These are phyloP conservation scores for Tubosaeta sp. DNA, from an alignment of 768 basidiomycete species.

Conservation along the genomic window DNA sequence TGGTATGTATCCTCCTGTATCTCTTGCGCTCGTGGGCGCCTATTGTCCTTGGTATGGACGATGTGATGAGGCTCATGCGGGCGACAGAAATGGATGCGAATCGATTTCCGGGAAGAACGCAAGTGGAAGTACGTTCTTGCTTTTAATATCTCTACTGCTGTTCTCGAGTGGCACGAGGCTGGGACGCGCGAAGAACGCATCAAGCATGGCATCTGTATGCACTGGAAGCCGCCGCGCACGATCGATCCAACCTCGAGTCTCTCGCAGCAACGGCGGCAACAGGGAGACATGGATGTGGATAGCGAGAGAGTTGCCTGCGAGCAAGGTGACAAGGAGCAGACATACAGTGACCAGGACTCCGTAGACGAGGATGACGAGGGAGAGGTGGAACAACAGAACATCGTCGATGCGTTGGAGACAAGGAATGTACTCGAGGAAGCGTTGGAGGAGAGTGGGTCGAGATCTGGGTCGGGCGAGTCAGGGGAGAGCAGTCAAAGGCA, in stretches of 20 bases:
- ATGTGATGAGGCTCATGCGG: slow-evolving; percentile 7
- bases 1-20: slow-evolving; percentile 50
- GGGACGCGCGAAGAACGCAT: slow-evolving; percentile 60
- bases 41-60: not conserved
- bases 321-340: slow-evolving; percentile 21
- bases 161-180: slow-evolving; percentile 85
- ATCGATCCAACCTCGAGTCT: slow-evolving; percentile 17
- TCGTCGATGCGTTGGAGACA: slow-evolving; percentile 60
- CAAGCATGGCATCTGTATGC: slow-evolving; percentile 60
- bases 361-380: slow-evolving; percentile 58
- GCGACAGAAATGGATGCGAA: slow-evolving; percentile 90
- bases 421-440: slow-evolving; percentile 53
- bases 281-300: slow-evolving; percentile 30
- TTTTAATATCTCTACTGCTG: slow-evolving; percentile 73
- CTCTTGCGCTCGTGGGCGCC: not conserved
- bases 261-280: slow-evolving; percentile 31
- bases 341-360: slow-evolving; percentile 37
- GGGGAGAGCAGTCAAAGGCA: slow-evolving; percentile 35
- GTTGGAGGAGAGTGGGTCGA: slow-evolving; percentile 36
- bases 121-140: slow-evolving; percentile 89
- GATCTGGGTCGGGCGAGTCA: slow-evolving; percentile 28
- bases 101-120: slow-evolving; percentile 91
- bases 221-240: slow-evolving; percentile 52
- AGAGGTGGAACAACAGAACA: slow-evolving; percentile 49
- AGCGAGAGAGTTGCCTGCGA: slow-evolving; percentile 14